A percentile compares a stretch with the other conserved stretches of the same genome.
Conservation (phyloP, 1,284 basidiomycete species). For the Thecaphora thlaspeos region DNA sequence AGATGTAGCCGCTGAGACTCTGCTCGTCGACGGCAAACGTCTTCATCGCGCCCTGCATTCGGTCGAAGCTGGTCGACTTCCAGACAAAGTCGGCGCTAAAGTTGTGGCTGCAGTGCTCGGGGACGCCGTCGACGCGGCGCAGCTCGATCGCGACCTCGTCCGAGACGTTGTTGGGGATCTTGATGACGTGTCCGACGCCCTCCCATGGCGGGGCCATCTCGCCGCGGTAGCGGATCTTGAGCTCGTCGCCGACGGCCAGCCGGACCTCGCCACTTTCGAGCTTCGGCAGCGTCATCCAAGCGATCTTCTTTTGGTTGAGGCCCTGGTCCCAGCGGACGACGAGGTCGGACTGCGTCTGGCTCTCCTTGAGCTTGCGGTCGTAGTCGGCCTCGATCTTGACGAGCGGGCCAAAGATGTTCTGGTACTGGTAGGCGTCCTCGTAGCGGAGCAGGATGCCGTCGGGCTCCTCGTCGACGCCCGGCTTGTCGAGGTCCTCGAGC, state of each 20-base stretch:
- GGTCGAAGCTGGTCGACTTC: slow-evolving; percentile 98
- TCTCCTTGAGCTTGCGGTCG: slow-evolving; percentile 94
- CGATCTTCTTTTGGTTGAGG: slow-evolving; percentile 93
- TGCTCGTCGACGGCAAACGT: slow-evolving; percentile 99
- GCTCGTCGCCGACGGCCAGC: slow-evolving; percentile 92
- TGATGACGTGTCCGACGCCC: slow-evolving; percentile 94
- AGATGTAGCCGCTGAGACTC: slow-evolving; percentile 97
- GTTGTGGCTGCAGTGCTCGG: slow-evolving; percentile 87
- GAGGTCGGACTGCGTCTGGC: slow-evolving; percentile 95
- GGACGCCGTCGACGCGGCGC: slow-evolving; percentile 86
- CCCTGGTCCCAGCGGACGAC: slow-evolving; percentile 95
- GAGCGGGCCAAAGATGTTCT: slow-evolving; percentile 96
- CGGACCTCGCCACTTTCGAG: slow-evolving; percentile 96
- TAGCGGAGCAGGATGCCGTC: slow-evolving; percentile 82
- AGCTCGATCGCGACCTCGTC: slow-evolving; percentile 97
- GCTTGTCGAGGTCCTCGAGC: slow-evolving; percentile 93
- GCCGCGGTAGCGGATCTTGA: slow-evolving; percentile 84
- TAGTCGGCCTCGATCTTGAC: slow-evolving; percentile 99
- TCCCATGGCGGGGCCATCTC: slow-evolving; percentile 81
- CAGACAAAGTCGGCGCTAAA: slow-evolving; percentile 98
- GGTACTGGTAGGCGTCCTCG: slow-evolving; percentile 98
- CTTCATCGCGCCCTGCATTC: slow-evolving; percentile 99
- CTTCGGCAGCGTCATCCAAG: slow-evolving; percentile 94
- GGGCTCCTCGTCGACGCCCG: slow-evolving; percentile 70
- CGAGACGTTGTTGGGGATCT: slow-evolving; percentile 98